These are phyloP conservation scores for Neolentinus lepideus DNA, from an alignment of 1,284 basidiomycete species.

Conservation along the genomic window DNA sequence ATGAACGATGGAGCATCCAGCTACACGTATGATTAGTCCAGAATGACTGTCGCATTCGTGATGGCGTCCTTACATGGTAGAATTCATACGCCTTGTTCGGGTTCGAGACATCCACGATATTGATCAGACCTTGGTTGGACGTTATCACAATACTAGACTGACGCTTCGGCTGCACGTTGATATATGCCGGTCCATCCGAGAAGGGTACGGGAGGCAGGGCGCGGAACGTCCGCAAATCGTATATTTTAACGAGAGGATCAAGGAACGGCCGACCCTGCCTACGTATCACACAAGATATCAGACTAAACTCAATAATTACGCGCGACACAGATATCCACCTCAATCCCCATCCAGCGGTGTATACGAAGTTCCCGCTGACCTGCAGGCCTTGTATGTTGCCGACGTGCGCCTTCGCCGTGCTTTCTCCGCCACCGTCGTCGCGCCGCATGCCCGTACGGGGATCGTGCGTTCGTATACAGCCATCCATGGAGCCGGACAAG, in stretches of 20 bases:
- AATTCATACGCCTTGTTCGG: conserved; percentile 65
- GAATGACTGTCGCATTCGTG: conserved; percentile 3
- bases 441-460: conserved; percentile 57
- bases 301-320: not conserved
- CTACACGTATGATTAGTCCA: conserved; percentile 27
- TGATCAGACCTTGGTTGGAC: conserved; percentile 84
- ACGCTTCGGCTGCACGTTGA: conserved; percentile 78
- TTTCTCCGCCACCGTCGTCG: conserved; percentile 34
- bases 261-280: conserved; percentile 86
- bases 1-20: conserved; percentile 69
- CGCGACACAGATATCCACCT: conserved; percentile 41
- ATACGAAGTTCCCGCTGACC: conserved; percentile 68
- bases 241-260: conserved; percentile 91
- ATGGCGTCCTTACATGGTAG: conserved; percentile 49
- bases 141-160: conserved; percentile 75
- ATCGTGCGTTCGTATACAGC: conserved; percentile 81
- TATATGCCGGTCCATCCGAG: conserved; percentile 82
- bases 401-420: conserved; percentile 67
- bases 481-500: conserved; percentile 78
- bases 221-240: conserved; percentile 81
- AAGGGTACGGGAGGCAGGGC: conserved; percentile 83
- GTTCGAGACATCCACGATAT: conserved; percentile 80
- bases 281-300: conserved; percentile 10
- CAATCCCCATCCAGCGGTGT: conserved; percentile 82
- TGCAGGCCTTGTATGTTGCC: conserved; percentile 83